phyloP scores from a whole-genome alignment of 2,329 filamentous ascomycete species.

The Aureobasidium vineae region DNA sequence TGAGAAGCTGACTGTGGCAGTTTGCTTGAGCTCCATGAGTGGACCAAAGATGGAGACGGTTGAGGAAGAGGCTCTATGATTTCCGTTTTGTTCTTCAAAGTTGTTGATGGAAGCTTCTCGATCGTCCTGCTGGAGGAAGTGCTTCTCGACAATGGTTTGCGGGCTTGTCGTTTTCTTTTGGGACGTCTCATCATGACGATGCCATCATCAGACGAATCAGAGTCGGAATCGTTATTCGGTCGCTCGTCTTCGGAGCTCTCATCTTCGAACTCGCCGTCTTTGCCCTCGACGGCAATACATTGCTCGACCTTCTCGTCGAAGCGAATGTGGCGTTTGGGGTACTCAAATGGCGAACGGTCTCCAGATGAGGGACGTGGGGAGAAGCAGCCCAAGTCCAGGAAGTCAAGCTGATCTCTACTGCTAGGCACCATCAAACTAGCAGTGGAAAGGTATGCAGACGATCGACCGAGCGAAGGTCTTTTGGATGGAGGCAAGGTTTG shows the following conservation, averaged over 20 bases:
- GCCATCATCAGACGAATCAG: conserved; percentile 61
- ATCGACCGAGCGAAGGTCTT: conserved; percentile 54
- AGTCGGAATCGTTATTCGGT: conserved; percentile 50
- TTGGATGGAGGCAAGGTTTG: conserved; percentile 54
- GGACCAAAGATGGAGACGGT: conserved; percentile 41
- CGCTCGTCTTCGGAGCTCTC: conserved; percentile 42
- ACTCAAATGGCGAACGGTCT: conserved; percentile 59
- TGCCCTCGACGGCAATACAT: conserved; percentile 88
- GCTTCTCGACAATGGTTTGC: conserved; percentile 50
- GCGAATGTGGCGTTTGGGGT: conserved; percentile 81
- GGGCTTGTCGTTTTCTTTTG: conserved; percentile 50
- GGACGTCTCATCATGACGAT: conserved; percentile 78
- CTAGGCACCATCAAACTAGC: conserved; percentile 59
- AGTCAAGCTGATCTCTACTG: conserved; percentile 62
- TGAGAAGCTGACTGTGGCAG: conserved; percentile 75
- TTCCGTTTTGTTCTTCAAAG: conserved; percentile 78
- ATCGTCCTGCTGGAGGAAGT: conserved; percentile 73
- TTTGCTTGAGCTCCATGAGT: conserved; percentile 41
- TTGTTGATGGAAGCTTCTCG: conserved; percentile 82
- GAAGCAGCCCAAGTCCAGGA: conserved; percentile 55
- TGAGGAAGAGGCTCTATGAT: conserved; percentile 62
- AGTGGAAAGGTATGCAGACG: conserved; percentile 66
- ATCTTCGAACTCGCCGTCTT: conserved; percentile 73
- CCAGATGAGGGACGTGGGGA: conserved; percentile 59
- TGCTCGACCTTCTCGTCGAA: conserved; percentile 96